Conservation (phyloP, 1,139 yeast genomes). For the Diutina siamensis region DNA sequence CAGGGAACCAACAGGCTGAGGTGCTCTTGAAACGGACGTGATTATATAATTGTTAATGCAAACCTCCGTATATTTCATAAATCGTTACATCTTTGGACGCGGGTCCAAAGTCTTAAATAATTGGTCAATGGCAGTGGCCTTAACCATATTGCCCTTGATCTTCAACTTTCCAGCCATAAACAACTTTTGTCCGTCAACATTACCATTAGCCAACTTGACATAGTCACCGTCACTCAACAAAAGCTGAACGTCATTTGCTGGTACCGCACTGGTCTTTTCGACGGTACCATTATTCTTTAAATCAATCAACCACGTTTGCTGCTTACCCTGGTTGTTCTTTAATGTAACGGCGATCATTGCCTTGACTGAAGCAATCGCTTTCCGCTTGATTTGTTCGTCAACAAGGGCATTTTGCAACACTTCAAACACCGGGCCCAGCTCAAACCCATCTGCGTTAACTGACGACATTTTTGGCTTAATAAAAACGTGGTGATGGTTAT, state of each 20-base stretch:
- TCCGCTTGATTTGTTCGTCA: slow-evolving; percentile 27
- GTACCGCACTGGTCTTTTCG: slow-evolving; percentile 30
- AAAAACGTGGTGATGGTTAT: not conserved
- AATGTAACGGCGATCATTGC: slow-evolving; percentile 59
- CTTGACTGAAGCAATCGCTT: slow-evolving; percentile 41
- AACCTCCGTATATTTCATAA: not conserved
- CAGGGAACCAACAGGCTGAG: no score
- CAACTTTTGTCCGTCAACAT: slow-evolving; percentile 75
- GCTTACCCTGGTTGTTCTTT: slow-evolving; percentile 55
- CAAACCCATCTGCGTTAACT: slow-evolving; percentile 35
- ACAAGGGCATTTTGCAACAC: slow-evolving; percentile 29
- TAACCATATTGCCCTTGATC: slow-evolving; percentile 83
- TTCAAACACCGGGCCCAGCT: slow-evolving; percentile 35
- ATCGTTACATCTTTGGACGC: slow-evolving; percentile 23
- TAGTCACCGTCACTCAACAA: slow-evolving; percentile 53
- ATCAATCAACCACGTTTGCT: slow-evolving; percentile 61
- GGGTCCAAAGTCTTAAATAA: slow-evolving; percentile 60
- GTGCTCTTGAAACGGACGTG: no score
- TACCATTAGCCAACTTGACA: slow-evolving; percentile 60
- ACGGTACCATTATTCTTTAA: slow-evolving; percentile 56
- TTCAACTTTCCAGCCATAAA: slow-evolving; percentile 78
- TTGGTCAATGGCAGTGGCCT: slow-evolving; percentile 69
- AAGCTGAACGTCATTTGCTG: slow-evolving; percentile 57
- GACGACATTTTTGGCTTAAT: slow-evolving; percentile 19
- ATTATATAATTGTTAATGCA: not conserved